Evolutionary conservation across 2,329 filamentous ascomycete genomes (phyloP), one percentile per base, ranked within the genome.

Genomic region (Botrytis byssoidea): DNA sequence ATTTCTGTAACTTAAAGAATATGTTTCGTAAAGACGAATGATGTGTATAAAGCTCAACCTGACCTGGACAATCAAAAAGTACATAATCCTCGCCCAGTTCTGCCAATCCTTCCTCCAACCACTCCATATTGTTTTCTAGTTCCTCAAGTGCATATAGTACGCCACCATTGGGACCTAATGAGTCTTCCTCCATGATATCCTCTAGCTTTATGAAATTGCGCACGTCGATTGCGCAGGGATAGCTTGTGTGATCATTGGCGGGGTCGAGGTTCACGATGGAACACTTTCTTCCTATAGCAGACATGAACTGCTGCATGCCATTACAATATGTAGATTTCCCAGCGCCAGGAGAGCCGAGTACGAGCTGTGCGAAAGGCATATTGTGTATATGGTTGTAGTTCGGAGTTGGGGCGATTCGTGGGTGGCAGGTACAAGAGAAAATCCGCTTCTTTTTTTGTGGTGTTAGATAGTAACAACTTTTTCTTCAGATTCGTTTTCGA

Each of bases 281-380:
- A 85, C 94, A 97, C 83, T 97, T 95, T 73, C 96, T 92, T 75
- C 95, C 94, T 81, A 99, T 97, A 76, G 96, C 95, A 77, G 92
- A 92, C 87, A 98, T 92, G 85, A 99, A 99, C 84, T 99, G 96
- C 81, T 98, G 93, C 93, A 99, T 97, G 81, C 96, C 96, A 90
- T 98, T 94, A 86, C 95, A 98, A 82, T 97, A 98, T 12, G 96
- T 99, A 77, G 94, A 98, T 85, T 99, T 99, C 75, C 96, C 96
- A 44, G 94, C 91, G 79, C 96, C 96, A 10, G 96, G 96, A 77
- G 95, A 95, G n/a, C 96, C 96, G 79, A 97, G 90, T 55, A 97
- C 90, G 61, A 98, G 90, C 84, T 82, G 81, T 76, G 80, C 81
- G 74, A 82, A 82, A 61, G 81, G 81, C 81, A 82, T 82, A 1